Base-by-base conservation (phyloP, 768 basidiomycete species). In the Daedaleopsis nitida region DNA sequence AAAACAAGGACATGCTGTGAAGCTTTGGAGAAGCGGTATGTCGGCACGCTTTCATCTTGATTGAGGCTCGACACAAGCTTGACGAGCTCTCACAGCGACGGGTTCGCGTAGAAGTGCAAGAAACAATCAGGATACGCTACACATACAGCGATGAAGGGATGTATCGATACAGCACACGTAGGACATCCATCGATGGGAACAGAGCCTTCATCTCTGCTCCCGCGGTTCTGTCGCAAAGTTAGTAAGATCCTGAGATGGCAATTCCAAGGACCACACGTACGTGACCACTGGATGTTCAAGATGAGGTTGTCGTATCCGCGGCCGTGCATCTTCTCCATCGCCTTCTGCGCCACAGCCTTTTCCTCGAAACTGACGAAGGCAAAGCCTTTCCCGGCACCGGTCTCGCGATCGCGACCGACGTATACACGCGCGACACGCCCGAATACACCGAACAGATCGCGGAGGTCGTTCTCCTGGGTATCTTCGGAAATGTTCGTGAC, bases 401-500 rank as follows among this genome's bases (percentile, higher is more conserved):
- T 98, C 69, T 97, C 96, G 55, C 94, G 82, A 73, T 99, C 97
- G 48, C 92, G 83, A 24, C 96, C 97, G 50, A 99, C 91, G 74
- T 95, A 98, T 54, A 98, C 94, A 55, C 97, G 79, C 37, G 86
- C 88, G 38, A 96, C 89, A 16, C 89, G 81, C 0, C 94, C 94
- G 74, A 98, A 97, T 19, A 78, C 74, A 53, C 87, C 85, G 73
- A 99, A 98, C 39, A 99, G 81, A 21, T 94, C 95, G 57, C 96
- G 88, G 24, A 99, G 78, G 75, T 99, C 97, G 70, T 86, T 88
- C 72, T 99, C 97, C 67, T 91, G 88, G 2, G 95, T 95, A 68
- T 99, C 97, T 74, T 94, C 91, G 5, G 92, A 93, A 61, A 99
- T 89, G 69, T 98, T 98, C 37, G 97, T 98, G 65, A 99, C 94